Percentiles rank a stretch among this genome's conserved stretches.
Evolutionary conservation across 768 basidiomycete genomes (phyloP).

Genomic region (Leccinellum rugosiceps): DNA sequence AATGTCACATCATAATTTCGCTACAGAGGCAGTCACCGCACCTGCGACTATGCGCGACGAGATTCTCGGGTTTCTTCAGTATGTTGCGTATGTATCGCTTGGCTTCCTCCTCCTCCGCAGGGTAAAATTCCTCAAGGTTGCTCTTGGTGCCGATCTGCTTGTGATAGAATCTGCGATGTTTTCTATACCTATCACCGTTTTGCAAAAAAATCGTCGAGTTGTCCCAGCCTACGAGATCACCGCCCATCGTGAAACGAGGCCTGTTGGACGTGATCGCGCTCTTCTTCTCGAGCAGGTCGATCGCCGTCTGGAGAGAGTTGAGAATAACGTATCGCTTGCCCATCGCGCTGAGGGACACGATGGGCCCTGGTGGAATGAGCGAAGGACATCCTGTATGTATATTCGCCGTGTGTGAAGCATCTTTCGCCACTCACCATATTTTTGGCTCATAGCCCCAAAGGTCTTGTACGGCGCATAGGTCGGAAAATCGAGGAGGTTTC

Average conservation of each 20-base stretch:
- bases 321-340: constrained; percentile 42
- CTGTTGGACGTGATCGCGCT: constrained; percentile 2
- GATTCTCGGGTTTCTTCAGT: not conserved
- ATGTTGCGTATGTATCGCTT: constrained; percentile 1
- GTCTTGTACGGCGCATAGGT: constrained; percentile 46
- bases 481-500: constrained; percentile 58
- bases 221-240: constrained; percentile 15
- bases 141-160: constrained; percentile 2
- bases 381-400: not conserved
- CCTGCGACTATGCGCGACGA: constrained; percentile 6
- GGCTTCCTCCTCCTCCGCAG: no score
- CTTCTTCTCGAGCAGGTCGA: constrained; percentile 10
- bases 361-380: not conserved
- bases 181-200: constrained; percentile 2
- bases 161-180: constrained; percentile 8
- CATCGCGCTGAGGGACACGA: constrained; percentile 27
- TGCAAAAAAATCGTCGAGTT: no score
- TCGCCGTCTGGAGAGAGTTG: constrained; percentile 33
- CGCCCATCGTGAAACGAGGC: constrained; percentile 8
- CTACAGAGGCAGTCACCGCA: not conserved
- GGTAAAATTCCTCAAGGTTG: no score
- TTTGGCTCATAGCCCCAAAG: constrained; percentile 37
- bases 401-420: not conserved
- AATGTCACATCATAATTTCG: not conserved
- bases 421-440: constrained; percentile 40